phyloP scores from a whole-genome alignment of 2,329 filamentous ascomycete species.

The Dothistroma pini region DNA sequence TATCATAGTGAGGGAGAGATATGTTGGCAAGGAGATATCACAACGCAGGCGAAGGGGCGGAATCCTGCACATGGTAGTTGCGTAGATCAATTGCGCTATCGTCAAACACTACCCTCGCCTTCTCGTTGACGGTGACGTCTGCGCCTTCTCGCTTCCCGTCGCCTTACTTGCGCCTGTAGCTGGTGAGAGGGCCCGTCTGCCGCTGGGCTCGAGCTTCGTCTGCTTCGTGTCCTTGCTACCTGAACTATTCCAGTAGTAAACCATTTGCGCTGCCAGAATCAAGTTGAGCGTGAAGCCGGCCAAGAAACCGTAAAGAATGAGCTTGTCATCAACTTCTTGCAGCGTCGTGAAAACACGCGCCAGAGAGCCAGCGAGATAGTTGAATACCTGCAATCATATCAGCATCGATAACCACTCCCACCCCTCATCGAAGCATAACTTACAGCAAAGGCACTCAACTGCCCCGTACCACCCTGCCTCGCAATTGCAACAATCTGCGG shows the following conservation, averaged over 20 bases:
- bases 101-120: slow-evolving; percentile 28
- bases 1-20: not conserved
- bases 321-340: slow-evolving; percentile 93
- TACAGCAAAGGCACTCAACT: slow-evolving; percentile 94
- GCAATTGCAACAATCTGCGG: slow-evolving; percentile 90
- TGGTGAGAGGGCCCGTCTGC: slow-evolving; percentile 35
- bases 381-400: slow-evolving; percentile 70
- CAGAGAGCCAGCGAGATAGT: slow-evolving; percentile 89
- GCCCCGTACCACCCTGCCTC: slow-evolving; percentile 81
- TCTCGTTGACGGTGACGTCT: slow-evolving; percentile 28
- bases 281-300: slow-evolving; percentile 87
- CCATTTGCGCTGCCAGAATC: slow-evolving; percentile 82
- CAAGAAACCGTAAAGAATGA: slow-evolving; percentile 93
- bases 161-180: slow-evolving; percentile 25
- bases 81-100: not conserved
- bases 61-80: not conserved
- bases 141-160: slow-evolving; percentile 40
- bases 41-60: not conserved
- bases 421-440: slow-evolving; percentile 37
- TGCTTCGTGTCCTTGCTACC: slow-evolving; percentile 37
- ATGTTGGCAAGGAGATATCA: not conserved
- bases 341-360: slow-evolving; percentile 96
- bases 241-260: slow-evolving; percentile 87
- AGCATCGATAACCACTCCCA: not conserved
- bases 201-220: slow-evolving; percentile 40